Evolutionary conservation across 306 rosid species (phyloP), one percentile per base, ranked within the genome.

Genomic region (Quillaja saponaria): DNA sequence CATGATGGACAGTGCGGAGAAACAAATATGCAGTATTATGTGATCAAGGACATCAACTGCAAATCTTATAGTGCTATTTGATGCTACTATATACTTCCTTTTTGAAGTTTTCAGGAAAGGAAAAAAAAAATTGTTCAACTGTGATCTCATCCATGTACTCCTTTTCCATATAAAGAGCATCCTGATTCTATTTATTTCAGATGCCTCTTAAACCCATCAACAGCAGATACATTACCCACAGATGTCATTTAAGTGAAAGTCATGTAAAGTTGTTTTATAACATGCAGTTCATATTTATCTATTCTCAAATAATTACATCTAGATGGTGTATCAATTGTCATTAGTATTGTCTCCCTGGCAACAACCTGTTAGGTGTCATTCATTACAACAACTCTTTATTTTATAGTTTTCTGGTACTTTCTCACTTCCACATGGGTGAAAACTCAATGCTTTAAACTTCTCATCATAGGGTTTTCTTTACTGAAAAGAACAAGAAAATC

Each of bases 251-350:
- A 18, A 52, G 8, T 18, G 14, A 55, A 38, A 53, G 13, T 56
- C 14, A 42, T 44, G 35, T 16, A 17, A 58, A 68, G 15, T 54
- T 5, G 44, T 70, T 38, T 51, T 45, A 17, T 38, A 7, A 60
- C 33, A 28, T 9, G 67, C 31, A 34, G 13, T 18, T 52, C 19
- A 14, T 40, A 14, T 34, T 45, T 13, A 40, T 35, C 38, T 54
- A 55, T 55, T 18, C 34, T 39, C 31, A 28, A 41, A 34, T 51
- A 9, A 13, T 61, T 44, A 52, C 44, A 42, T 40, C 52, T 35
- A 12, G 41, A 50, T 15, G 8, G 11, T 35, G 49, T 49, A 19
- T 25, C 37, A 51, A 25, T 25, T 25, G 31, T 25, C 31, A 25
- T 16, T 39, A 63, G 21, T 50, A 13, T 18, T 34, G 11, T 20